Percentiles rank a stretch among this genome's conserved stretches.
These are phyloP conservation scores for Bretziella fagacearum DNA, from an alignment of 2,329 filamentous ascomycete species.

Conservation along the genomic window DNA sequence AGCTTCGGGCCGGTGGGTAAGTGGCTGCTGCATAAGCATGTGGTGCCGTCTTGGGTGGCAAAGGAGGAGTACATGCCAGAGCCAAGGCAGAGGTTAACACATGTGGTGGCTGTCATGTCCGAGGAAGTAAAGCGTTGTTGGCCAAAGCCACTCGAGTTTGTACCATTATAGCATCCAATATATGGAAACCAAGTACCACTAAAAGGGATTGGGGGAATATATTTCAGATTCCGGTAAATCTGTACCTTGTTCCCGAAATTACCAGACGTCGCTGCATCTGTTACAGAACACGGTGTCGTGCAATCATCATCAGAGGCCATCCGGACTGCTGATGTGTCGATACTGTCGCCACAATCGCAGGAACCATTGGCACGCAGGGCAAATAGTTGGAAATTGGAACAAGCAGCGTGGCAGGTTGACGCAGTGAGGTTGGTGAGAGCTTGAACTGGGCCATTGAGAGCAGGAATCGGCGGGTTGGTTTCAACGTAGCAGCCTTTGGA, in stretches of 20 bases:
- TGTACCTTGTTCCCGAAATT: no score
- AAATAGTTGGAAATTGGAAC: not conserved
- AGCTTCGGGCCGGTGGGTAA: not conserved
- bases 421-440: not conserved
- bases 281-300: no score
- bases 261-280: no score
- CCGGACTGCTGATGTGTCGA: no score
- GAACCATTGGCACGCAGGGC: no score
- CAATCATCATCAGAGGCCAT: no score
- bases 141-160: not conserved
- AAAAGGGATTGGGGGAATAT: not conserved
- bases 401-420: not conserved
- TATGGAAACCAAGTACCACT: slow-evolving; percentile 1
- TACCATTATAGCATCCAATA: slow-evolving; percentile 8
- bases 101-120: slow-evolving; percentile 4
- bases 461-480: no score
- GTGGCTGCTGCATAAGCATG: slow-evolving; percentile 9
- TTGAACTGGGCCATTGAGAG: not conserved
- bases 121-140: slow-evolving; percentile 1
- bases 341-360: no score
- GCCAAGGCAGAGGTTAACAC: slow-evolving; percentile 5
- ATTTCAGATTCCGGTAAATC: not conserved
- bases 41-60: no score
- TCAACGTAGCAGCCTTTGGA: no score
- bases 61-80: slow-evolving; percentile 8